Base-by-base conservation (phyloP, 495 filamentous ascomycete genomes). In the Hypomontagnella submonticulosa region DNA sequence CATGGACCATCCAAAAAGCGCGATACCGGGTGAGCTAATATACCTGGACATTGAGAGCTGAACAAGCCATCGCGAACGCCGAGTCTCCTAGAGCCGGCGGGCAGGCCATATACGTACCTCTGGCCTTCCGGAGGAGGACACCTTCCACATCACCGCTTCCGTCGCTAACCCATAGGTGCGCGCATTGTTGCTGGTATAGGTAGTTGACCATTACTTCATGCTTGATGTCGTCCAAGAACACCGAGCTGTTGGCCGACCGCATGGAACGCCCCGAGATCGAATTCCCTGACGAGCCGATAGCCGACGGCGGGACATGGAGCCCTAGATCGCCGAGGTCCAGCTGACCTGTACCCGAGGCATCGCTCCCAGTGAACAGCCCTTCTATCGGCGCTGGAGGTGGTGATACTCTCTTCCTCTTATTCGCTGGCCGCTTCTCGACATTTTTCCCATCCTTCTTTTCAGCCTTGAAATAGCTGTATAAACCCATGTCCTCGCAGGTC, bases 201-300 rank as follows among this genome's bases (percentile, higher is more conserved):
- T 89, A 92, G 70, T 90, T 92, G 38, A 89, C 89, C 90, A 93
- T 92, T 55, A 93, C 87, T 70, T 92, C 89, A 71, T 90, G 89
- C 70, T 90, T 92, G 71, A 93, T 90, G 62, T 92, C 89, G 57
- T 91, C 88, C 18, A 90, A 67, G 52, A 88, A 84, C 46, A 83
- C 77, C 13, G 87, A 88, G 63, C 81, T 85, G 19, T 75, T 75
- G 12, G 65, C 74, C 7, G 84, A 86, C 46, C 75, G 72, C 36
- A 75, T 69, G 36, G 80, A 79, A 13, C 72, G 74, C 1, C 65
- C 76, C 1, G 83, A 85, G 34, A 82, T 61, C 0, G 86, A 88
- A 47, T 79, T 78, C 63, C 82, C 79, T 19, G 84, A 79, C 11
- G 81, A 85, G 49, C 70, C 72, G 54, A 75, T 76, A 40, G 73